Percentiles rank a stretch among this genome's conserved stretches.
These are phyloP conservation scores for Stagonosporopsis tanaceti DNA, from an alignment of 2,329 filamentous ascomycete genomes.

Conservation along the genomic window DNA sequence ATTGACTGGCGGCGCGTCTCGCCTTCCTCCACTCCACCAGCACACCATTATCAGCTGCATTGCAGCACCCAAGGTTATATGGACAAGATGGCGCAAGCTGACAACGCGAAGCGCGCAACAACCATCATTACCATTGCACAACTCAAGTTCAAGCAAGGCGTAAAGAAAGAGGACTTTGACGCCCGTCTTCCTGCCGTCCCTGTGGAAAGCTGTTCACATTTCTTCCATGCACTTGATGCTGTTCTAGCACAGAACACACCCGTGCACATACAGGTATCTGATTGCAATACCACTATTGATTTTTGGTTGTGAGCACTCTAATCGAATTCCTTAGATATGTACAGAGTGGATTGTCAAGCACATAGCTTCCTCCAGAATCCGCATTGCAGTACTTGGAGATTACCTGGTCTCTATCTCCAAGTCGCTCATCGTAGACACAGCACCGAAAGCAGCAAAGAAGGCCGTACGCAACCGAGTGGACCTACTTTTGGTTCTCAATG, in stretches of 20 bases:
- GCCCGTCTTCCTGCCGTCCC: conserved; percentile 30
- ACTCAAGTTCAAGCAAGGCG: conserved; percentile 39
- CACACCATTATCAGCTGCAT: conserved; percentile 15
- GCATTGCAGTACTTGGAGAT: conserved; percentile 74
- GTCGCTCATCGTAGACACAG: conserved; percentile 56
- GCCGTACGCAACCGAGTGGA: conserved; percentile 74
- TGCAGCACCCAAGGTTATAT: conserved; percentile 6
- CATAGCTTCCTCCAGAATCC: conserved; percentile 71
- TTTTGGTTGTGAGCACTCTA: conserved; percentile 40
- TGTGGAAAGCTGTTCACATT: conserved; percentile 32
- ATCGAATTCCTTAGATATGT: conserved; percentile 70
- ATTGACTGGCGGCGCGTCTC: conserved; percentile 6
- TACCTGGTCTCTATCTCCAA: conserved; percentile 75
- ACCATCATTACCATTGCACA: conserved; percentile 38
- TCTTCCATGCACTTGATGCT: conserved; percentile 37
- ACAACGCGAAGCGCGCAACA: conserved; percentile 35
- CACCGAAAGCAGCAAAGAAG: conserved; percentile 54
- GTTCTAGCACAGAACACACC: conserved; percentile 39
- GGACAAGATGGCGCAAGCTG: conserved; percentile 29
- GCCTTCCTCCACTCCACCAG: conserved; percentile 4
- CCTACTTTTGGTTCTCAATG: conserved; percentile 79
- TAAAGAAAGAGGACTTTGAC: conserved; percentile 33
- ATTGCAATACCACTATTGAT: conserved; percentile 28
- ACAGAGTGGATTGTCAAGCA: conserved; percentile 84
- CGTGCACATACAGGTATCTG: conserved; percentile 46